Evolutionary conservation across 768 basidiomycete species (phyloP).

Genomic region (Hysterangium stoloniferum): DNA sequence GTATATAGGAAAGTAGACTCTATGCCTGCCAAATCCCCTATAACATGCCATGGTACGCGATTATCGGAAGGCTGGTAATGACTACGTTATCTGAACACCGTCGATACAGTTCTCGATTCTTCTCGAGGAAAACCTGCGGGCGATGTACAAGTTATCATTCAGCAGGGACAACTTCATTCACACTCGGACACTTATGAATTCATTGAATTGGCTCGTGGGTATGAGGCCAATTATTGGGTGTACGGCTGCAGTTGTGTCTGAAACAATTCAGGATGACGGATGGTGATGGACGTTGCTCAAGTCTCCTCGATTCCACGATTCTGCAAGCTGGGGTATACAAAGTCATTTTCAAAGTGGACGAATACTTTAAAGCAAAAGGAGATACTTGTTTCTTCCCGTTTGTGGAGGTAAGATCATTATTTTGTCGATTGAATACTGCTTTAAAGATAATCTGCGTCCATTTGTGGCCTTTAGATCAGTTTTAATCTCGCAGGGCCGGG

Average conservation of each 20-base stretch:
- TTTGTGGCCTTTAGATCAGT: constrained; percentile 47
- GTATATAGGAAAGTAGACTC: too few species aligned
- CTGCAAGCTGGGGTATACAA: constrained; percentile 68
- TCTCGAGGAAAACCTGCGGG: constrained; percentile 75
- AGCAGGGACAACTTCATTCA: constrained; percentile 32
- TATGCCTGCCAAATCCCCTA: constrained; percentile 48
- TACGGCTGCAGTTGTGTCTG: not conserved
- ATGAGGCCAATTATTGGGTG: constrained; percentile 13
- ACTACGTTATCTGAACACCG: not conserved
- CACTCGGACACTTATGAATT: constrained; percentile 38
- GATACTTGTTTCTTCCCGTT: constrained; percentile 80
- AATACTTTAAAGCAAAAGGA: constrained; percentile 63
- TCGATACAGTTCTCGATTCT: constrained; percentile 68
- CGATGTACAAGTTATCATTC: constrained; percentile 58
- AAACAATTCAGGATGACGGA: constrained; percentile 55
- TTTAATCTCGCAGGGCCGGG: constrained; percentile 64
- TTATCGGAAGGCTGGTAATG: too few species aligned
- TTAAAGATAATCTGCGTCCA: too few species aligned
- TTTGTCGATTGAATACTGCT: not conserved
- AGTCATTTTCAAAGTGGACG: constrained; percentile 74
- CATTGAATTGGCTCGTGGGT: constrained; percentile 55
- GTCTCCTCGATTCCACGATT: constrained; percentile 53
- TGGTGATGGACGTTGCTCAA: constrained; percentile 72
- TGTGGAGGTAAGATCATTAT: constrained; percentile 59
- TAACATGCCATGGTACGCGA: constrained; percentile 89